Evolutionary conservation across 768 basidiomycete species (phyloP).

Genomic region (Lentinus brumalis): DNA sequence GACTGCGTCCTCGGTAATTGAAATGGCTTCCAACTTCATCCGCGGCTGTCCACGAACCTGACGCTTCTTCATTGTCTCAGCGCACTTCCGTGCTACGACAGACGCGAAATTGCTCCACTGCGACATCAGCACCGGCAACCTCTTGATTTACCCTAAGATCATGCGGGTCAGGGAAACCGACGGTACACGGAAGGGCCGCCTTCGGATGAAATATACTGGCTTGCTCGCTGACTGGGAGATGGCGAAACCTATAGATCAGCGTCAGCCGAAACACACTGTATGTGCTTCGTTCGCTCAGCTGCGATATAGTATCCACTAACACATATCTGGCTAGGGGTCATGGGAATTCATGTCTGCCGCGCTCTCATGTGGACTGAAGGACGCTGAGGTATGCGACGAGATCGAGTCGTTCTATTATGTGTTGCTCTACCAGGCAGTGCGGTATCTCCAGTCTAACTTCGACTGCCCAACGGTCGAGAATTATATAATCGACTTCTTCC

Average conservation of each 20-base stretch:
- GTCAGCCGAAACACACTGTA: conserved; percentile 7
- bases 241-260: not conserved
- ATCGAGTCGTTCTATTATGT: conserved; percentile 22
- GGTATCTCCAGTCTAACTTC: conserved; percentile 10
- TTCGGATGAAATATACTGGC: not conserved
- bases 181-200: too few relatives aligned
- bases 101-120: conserved; percentile 1
- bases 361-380: not conserved
- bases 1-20: conserved; percentile 1
- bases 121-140: conserved; percentile 10
- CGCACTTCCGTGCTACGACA: not conserved
- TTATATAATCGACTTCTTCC: conserved; percentile 6
- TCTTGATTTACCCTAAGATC: conserved; percentile 5
- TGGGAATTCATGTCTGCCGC: not conserved
- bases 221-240: conserved; percentile 13
- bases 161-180: too few relatives aligned
- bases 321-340: too few relatives aligned
- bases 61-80: not conserved
- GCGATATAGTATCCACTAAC: too few relatives aligned
- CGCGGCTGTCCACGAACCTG: not conserved
- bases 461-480: not conserved
- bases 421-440: conserved; percentile 6
- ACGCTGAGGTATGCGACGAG: conserved; percentile 14
- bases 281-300: not conserved
- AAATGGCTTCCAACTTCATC: too few relatives aligned